Base-by-base conservation (phyloP, 352 stramenopile genomes). In the Phytophthora ohioensis region DNA sequence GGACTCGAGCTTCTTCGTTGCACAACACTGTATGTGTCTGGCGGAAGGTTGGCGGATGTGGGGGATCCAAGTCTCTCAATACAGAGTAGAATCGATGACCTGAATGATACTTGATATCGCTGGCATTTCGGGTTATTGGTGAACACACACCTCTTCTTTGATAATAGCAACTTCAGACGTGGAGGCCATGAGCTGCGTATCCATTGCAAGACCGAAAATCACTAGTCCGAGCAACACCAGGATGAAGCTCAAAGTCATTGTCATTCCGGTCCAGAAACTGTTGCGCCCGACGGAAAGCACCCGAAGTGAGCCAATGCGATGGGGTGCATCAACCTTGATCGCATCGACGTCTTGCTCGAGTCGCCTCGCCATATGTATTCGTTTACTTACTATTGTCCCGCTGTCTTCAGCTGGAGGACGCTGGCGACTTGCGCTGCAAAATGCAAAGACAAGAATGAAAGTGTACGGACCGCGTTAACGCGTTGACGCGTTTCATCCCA, bases 31-130 rank as follows among this genome's bases (percentile, higher is more conserved):
- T 49, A 34, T 71, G 58, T 2, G 67, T 59, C n/a, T 59, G 59
- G 13, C 41, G 36, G 52, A 87, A 78, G 7, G 57, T 58, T 31
- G 77, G 76, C 3, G 48, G 15, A 15, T 31, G 21, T 39, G 32
- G n/a, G 3, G 43, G 11, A n/a, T 41, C 34, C 47, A 62, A 65
- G 21, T 71, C 51, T 11, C 68, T 56, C 7, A 76, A 31, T 2
- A 39, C 9, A 15, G 62, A 61, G 34, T 76, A 75, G 57, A 57
- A 76, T 41, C 68, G 62, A 27, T 72, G 63, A 1, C 63, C 68
- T 2, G 63, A 76, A 57, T 68, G 56, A 27, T 72, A 72, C 27
- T 64, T 30, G 21, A 53, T 61, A 2, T 38, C 43, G 36, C 45
- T 60, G 32, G 56, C 31, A 30, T 61, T 58, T 11, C 30, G 57